phyloP scores from a whole-genome alignment of 2,329 filamentous ascomycete genomes.

The Colletotrichum cuscutae region DNA sequence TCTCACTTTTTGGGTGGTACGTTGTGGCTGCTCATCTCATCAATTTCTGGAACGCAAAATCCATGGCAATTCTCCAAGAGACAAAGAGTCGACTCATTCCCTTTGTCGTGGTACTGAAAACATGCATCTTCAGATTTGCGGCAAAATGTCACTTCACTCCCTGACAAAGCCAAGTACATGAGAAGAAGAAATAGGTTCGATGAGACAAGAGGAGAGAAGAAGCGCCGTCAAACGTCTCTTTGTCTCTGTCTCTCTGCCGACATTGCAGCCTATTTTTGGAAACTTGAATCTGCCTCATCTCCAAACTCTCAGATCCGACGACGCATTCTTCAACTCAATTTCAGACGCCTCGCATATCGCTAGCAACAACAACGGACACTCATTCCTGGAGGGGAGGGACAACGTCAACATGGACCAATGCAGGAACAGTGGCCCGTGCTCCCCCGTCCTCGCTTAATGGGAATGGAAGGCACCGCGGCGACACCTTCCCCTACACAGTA shows the following conservation, averaged over 20 bases:
- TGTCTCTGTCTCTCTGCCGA: neutral
- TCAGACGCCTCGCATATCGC: neutral
- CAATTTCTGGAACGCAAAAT: neutral
- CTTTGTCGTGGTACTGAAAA: neutral
- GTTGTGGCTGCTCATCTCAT: neutral
- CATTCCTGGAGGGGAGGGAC: too few relatives aligned
- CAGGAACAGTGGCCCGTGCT: conserved; percentile 27
- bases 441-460: neutral
- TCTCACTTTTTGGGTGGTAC: neutral
- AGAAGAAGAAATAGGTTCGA: neutral
- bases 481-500: too few relatives aligned
- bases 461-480: neutral
- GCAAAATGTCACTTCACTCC: neutral
- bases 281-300: neutral
- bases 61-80: neutral
- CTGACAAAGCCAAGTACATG: neutral
- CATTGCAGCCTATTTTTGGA: neutral
- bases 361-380: neutral
- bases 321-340: neutral
- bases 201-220: neutral
- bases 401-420: neutral
- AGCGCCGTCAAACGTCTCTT: neutral
- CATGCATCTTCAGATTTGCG: neutral
- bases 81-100: neutral
- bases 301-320: neutral